Conservation (phyloP, 257 asterid genomes). For the Linderniella brevidens region DNA sequence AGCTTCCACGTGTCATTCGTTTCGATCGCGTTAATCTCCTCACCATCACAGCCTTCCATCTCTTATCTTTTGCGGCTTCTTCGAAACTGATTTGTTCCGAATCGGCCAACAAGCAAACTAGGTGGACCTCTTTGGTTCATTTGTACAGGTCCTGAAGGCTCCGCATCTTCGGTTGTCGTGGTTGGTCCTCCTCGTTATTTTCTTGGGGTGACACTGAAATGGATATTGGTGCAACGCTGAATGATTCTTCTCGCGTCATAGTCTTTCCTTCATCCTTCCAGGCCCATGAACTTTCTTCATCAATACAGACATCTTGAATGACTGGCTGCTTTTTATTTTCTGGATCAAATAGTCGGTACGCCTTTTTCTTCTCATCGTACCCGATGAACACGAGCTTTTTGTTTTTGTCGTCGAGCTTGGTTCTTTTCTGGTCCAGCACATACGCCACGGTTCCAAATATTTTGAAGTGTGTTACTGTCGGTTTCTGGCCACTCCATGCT, state of each 20-base stretch:
- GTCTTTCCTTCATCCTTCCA: background rate
- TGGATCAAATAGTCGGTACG: no score
- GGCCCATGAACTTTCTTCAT: background rate
- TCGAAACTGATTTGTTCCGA: background rate
- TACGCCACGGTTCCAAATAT: background rate
- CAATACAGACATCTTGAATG: no score
- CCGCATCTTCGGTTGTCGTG: background rate
- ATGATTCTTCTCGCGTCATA: background rate
- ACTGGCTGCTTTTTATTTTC: background rate
- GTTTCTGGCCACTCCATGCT: conserved; percentile 1
- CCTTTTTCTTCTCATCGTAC: no score
- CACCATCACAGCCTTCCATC: background rate
- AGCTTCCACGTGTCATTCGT: background rate
- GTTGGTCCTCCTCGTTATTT: background rate
- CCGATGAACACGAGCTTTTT: no score
- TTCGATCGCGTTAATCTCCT: background rate
- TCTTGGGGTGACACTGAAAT: background rate
- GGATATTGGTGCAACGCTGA: no score
- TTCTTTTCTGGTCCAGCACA: background rate
- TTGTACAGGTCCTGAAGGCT: background rate
- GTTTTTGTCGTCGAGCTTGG: no score
- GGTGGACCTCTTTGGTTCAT: background rate
- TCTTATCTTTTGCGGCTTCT: background rate
- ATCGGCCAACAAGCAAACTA: background rate
- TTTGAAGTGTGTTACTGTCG: background rate